Base-by-base conservation (phyloP, 192 early-diverging fungal genomes). In the Diversispora epigaea region DNA sequence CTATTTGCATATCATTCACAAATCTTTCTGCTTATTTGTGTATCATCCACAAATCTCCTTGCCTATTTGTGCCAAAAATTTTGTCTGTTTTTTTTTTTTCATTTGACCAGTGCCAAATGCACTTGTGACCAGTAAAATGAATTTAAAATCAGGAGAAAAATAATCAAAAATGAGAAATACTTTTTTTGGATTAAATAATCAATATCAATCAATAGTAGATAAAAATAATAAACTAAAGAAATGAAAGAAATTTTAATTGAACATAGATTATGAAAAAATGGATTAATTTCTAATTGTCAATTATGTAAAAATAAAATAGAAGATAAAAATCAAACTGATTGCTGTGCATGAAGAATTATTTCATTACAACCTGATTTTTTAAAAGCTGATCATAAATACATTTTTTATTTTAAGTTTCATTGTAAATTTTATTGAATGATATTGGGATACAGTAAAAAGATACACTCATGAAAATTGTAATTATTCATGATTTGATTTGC, bases 401-500 rank as follows among this genome's bases (percentile, higher is more conserved):
- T 75, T 45, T 75, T 61, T 44, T 78, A 78, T 50, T 72, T 54
- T 19, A 78, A 78, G 56, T 78, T 78, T 10, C 64, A 79, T 75
- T 76, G 47, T 76, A 73, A 79, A 79, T 46, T 79, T 63, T 61
- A 79, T 79, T 68, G 57, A 79, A 60, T 62, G 61, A 44, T 79
- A 71, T 40, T 79, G 78, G 67, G 73, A 55, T 43, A 73, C 73
- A 4, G 57, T 32, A 54, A 79, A 76, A 58, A 25, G 68, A 50
- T 79, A 79, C 54, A 47, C 68, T 19, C n/a, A 50, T 21, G 47
- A 47, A 15, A 17, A 76, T 45, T 79, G 78, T 7, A 47, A 75
- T 67, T 79, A 79, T 70, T 54, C 67, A 19, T 79, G 64, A 40
- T 22, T 44, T 25, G 71, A 63, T 3, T 71, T 78, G 39, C 57